These are phyloP conservation scores for Termitomyces heimii DNA, from an alignment of 768 basidiomycete species.

Conservation along the genomic window DNA sequence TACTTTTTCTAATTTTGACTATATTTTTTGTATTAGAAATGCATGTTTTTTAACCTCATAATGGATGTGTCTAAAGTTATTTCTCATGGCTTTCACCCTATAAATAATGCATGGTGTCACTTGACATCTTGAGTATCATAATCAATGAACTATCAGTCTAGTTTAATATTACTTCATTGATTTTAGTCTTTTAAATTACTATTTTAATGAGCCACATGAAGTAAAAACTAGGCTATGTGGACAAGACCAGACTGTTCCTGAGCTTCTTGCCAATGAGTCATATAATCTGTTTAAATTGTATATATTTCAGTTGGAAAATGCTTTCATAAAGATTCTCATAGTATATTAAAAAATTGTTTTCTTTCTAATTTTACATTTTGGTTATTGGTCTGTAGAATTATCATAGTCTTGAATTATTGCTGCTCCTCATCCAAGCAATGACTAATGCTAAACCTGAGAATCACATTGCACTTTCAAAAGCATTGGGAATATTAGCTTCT, in stretches of 20 bases:
- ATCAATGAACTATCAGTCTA: slow-evolving; percentile 17
- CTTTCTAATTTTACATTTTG: too few relatives aligned
- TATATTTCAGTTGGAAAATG: slow-evolving; percentile 20
- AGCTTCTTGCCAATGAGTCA: slow-evolving; percentile 14
- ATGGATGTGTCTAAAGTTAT: slow-evolving; percentile 10
- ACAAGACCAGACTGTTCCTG: slow-evolving; percentile 19
- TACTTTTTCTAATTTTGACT: not conserved
- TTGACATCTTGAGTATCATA: not conserved
- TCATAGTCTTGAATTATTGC: not conserved
- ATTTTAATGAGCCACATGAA: not conserved
- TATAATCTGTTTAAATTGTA: slow-evolving; percentile 25
- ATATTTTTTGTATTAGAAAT: slow-evolving; percentile 9
- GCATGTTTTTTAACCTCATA: slow-evolving; percentile 13
- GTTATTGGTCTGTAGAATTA: not conserved
- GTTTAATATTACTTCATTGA: slow-evolving; percentile 23
- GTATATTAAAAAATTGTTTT: not conserved
- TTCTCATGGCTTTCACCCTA: slow-evolving; percentile 10
- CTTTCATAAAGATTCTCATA: slow-evolving; percentile 1
- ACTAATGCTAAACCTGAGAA: not conserved
- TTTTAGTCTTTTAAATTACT: slow-evolving; percentile 15
- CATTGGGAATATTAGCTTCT: not conserved
- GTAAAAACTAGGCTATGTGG: slow-evolving; percentile 7
- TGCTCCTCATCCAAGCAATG: not conserved
- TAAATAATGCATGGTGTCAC: not conserved
- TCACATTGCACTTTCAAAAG: not conserved